Percentiles rank a stretch among this genome's conserved stretches.
phyloP scores from a whole-genome alignment of 495 filamentous ascomycete genomes.

The Thermothielavioides terrestris region DNA sequence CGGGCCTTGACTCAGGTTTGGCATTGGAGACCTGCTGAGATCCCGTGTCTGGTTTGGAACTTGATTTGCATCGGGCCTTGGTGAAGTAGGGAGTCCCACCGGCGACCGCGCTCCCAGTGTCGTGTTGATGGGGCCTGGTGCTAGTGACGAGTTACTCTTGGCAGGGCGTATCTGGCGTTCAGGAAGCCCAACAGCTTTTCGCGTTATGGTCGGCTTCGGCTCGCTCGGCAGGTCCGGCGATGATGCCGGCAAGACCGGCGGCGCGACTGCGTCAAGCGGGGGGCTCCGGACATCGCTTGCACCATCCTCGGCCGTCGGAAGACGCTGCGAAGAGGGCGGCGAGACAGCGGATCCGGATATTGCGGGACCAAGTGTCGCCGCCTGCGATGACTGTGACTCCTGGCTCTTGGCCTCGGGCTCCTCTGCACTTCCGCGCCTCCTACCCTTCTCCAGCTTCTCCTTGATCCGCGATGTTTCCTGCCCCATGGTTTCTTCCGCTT shows the following conservation, averaged over 20 bases:
- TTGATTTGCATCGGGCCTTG: neutral
- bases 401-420: neutral
- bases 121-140: constrained; percentile 5
- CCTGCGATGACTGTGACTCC: neutral
- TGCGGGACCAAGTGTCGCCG: constrained; percentile 4
- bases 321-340: constrained; percentile 9
- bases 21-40: neutral
- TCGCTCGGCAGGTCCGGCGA: constrained; percentile 19
- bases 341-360: constrained; percentile 12
- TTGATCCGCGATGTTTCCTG: constrained; percentile 19
- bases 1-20: neutral
- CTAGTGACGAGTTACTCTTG: constrained; percentile 10
- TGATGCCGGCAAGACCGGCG: constrained; percentile 25
- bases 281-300: constrained; percentile 16
- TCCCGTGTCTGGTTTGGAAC: neutral
- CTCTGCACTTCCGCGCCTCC: constrained; percentile 3
- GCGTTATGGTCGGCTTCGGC: neutral
- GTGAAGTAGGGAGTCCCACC: constrained; percentile 6
- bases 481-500: constrained; percentile 18
- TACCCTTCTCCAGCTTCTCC: constrained; percentile 5
- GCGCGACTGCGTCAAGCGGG: constrained; percentile 10
- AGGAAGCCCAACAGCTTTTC: constrained; percentile 3
- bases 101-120: constrained; percentile 9
- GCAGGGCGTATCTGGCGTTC: constrained; percentile 11
- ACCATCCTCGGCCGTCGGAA: constrained; percentile 22